Evolutionary conservation across 2,329 filamentous ascomycete genomes (phyloP), one percentile per base, ranked within the genome.

Genomic region (Fusarium caatingaense): DNA sequence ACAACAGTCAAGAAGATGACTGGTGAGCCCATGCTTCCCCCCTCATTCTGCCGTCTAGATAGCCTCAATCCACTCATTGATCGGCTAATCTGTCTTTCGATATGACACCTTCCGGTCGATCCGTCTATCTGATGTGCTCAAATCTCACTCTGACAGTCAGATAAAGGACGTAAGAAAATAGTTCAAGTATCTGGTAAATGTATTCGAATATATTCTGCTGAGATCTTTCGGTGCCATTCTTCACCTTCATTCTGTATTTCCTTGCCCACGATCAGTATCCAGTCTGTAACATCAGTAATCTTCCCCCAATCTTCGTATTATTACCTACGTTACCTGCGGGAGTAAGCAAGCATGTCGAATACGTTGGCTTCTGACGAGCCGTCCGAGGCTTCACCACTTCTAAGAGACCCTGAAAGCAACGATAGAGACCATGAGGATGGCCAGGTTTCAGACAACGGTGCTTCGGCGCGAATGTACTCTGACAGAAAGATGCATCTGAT

Each of bases 401-500:
- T 79, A 15, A 66, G 59, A 28, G 64, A 66, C n/a, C n/a, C n/a
- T 21, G 34, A 27, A 12, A 44, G 11, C 13, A 47, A 25, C 41
- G 50, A 62, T 15, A 32, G 49, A 5, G 64, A 70, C 27, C 46
- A 63, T 6, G 72, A 73, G 23, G 67, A 73, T 59, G 63, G 48
- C 40, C 53, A 48, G 28, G 27, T 13, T 8, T 40, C 41, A 9
- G 58, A 51, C n/a, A 48, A 49, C 8, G 45, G 49, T 41, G 41
- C n/a, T 34, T 37, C 59, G 32, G 50, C 56, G 37, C 55, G 55
- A 42, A 15, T 63, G 25, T 62, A 50, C 55, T 42, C 49, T 42
- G n/a, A 74, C 78, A 73, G 75, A 46, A 81, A 80, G 68, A 77
- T 82, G 76, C 77, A 81, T 62, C 47, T 81, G 8, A 65, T 82